Base-by-base conservation (phyloP, 306 rosid species). In the Prunus dulcis region DNA sequence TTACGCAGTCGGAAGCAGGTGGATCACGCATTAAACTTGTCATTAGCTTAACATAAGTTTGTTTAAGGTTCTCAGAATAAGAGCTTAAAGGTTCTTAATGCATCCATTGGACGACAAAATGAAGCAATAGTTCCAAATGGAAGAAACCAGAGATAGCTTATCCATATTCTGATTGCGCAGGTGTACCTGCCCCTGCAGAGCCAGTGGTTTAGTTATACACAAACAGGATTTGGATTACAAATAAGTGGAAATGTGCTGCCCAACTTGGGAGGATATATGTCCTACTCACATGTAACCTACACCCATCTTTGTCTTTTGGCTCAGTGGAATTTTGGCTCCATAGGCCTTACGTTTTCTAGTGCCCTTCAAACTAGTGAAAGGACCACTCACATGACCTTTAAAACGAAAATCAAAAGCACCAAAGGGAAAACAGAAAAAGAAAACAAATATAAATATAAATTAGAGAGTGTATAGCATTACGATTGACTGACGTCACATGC, bases 371-470 rank as follows among this genome's bases (percentile, higher is more conserved):
- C 76, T 17, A 57, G 30, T 45, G 51, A 73, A 81, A 84, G 90
- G 88, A 87, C 91, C 87, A 84, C 85, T 79, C 81, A 81, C 85
- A 78, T 78, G 84, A 20, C 66, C 72, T 22, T 76, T 65, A 49
- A 64, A 51, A 49, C 17, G 19, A 55, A 72, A 32, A 15, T 5
- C 28, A 15, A 60, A 34, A 23, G 58, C 25, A 52, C 23, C 71
- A 57, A 58, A 52, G 15, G 6, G 55, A 49, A 45, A 18, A 7
- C 30, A 12, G 12, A 64, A 11, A 25, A 19, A 18, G 30, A 17
- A 2, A 41, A 7, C 19, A 22, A 14, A 45, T 27, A 4, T 10
- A 7, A 2, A 12, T 15, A 8, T 8, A 12, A 14, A 51, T 13
- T 9, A 4, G 17, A 6, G 52, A 3, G n/a, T 27, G 27, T 11